Evolutionary conservation across 1,139 yeast species (phyloP).

Genomic region (Geotrichum klebahnii): DNA sequence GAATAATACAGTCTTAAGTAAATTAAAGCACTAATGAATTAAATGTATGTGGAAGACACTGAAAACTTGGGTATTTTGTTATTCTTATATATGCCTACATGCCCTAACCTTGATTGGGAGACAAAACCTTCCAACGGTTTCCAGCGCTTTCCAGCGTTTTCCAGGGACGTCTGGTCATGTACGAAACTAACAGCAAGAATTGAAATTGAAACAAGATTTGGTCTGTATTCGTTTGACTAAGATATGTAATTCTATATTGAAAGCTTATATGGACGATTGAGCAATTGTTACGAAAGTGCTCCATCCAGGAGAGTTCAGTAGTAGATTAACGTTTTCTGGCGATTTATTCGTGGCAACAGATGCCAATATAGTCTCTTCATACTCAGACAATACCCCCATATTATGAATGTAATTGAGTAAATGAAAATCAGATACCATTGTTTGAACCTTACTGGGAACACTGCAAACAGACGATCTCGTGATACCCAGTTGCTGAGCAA

Average conservation of each 20-base stretch:
- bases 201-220: neutral
- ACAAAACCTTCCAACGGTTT: slow-evolving; percentile 7
- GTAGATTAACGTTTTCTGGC: slow-evolving; percentile 46
- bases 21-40: neutral
- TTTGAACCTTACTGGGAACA: slow-evolving; percentile 5
- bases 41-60: neutral
- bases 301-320: slow-evolving; percentile 71
- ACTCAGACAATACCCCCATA: slow-evolving; percentile 49
- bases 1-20: slow-evolving; percentile 17
- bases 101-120: neutral
- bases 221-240: neutral
- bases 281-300: slow-evolving; percentile 62
- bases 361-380: slow-evolving; percentile 42
- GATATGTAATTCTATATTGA: neutral
- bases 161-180: too few relatives aligned
- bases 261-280: slow-evolving; percentile 14
- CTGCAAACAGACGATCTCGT: slow-evolving; percentile 40
- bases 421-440: slow-evolving; percentile 65
- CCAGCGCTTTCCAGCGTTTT: slow-evolving; percentile 12
- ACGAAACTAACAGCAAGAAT: too few relatives aligned
- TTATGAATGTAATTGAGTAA: slow-evolving; percentile 54
- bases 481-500: slow-evolving; percentile 48
- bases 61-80: neutral
- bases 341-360: slow-evolving; percentile 24
- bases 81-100: neutral